A percentile compares a stretch with the other conserved stretches of the same genome.
These are phyloP conservation scores for Sanghuangporus baumii DNA, from an alignment of 1,284 basidiomycete species.

Conservation along the genomic window DNA sequence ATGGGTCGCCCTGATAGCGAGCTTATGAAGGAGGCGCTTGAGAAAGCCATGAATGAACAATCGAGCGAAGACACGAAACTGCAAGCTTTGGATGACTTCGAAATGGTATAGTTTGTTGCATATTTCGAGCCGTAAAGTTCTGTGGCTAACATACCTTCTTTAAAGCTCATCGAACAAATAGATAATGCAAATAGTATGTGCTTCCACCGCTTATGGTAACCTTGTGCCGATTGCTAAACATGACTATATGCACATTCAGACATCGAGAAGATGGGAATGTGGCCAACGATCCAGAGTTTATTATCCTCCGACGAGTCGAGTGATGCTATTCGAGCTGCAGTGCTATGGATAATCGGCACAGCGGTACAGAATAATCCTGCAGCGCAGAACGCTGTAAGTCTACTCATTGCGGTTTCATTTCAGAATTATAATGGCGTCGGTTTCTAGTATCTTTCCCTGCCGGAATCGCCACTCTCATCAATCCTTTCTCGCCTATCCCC, in stretches of 20 bases:
- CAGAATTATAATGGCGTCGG: neutral
- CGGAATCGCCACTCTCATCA: constrained; percentile 53
- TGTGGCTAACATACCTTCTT: neutral
- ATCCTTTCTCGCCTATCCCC: constrained; percentile 63
- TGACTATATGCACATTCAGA: constrained; percentile 41
- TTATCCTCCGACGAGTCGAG: constrained; percentile 51
- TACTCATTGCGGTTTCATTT: neutral
- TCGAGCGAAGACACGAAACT: constrained; percentile 63
- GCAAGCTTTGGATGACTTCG: constrained; percentile 86
- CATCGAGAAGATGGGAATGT: constrained; percentile 79
- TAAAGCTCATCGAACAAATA: constrained; percentile 83
- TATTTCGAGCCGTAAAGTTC: neutral
- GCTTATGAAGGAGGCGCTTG: constrained; percentile 84
- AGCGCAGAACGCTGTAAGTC: constrained; percentile 78
- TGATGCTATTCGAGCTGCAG: constrained; percentile 63
- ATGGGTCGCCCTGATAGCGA: constrained; percentile 82
- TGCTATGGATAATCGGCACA: constrained; percentile 91
- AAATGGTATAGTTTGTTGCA: constrained; percentile 64
- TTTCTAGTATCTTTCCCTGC: constrained; percentile 60
- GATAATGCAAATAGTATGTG: constrained; percentile 89
- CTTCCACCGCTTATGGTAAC: neutral
- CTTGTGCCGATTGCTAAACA: neutral
- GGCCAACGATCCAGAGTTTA: constrained; percentile 75
- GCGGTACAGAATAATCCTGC: constrained; percentile 94
- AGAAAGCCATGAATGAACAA: constrained; percentile 59